Evolutionary conservation across 2,329 filamentous ascomycete genomes (phyloP), one percentile per base, ranked within the genome.

Genomic region (Fusarium sp.): DNA sequence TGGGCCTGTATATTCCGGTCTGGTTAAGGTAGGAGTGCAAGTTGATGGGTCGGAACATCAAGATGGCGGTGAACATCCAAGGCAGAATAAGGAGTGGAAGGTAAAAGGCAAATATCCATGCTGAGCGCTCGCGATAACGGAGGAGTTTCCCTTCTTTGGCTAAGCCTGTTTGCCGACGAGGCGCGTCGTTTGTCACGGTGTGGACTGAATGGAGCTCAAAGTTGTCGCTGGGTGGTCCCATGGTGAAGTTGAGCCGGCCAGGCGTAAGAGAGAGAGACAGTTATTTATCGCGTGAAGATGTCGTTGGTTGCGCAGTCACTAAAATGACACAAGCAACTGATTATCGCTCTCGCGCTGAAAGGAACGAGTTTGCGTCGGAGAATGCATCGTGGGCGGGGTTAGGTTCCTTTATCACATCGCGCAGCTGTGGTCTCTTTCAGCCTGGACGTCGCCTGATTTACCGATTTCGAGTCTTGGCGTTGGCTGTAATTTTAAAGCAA

Each of bases 21-120:
- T 64, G 68, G 29, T 65, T 53, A 8, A 65, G 27, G 34, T 68
- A 73, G 4, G 63, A 60, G 5, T n/a, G 3, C 13, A 42, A 53
- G n/a, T 46, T 36, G 14, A 69, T 44, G 1, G 59, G 68, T 2
- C 62, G 65, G 2, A n/a, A 57, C 67, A 72, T 73, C 16, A 65
- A 42, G n/a, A 68, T 8, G 23, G 56, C 50, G 11, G 54, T 69
- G 4, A 73, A 18, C 1, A 36, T 33, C 58, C 64, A 72, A 4
- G 49, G 62, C 1, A 68, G 2, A 29, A 70, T 5, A 1, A 72
- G 60, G 6, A 70, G 36, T 0, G 54, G 1, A 1, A 67, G 23
- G 31, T 63, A 64, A 11, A 64, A 36, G 2, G n/a, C 10, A 6
- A 64, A 55, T 1, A 58, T 27, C 4, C 16, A 44, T 42, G 57